These are phyloP conservation scores for Neodidymelliopsis sp. DNA, from an alignment of 2,329 filamentous ascomycete species.

Conservation along the genomic window DNA sequence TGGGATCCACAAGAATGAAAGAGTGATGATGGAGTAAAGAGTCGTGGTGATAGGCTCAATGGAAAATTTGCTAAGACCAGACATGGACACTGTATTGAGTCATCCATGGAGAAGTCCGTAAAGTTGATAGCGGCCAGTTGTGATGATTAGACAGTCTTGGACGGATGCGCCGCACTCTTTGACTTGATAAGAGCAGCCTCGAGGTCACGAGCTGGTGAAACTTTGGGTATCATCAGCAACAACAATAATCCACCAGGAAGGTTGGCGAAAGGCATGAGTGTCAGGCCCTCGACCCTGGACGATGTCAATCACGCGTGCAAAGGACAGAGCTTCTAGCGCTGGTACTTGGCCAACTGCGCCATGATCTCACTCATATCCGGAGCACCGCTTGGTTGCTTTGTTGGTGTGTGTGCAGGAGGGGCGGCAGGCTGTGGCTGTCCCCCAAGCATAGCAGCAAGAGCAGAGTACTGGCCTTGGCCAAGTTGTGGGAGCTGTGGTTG, in stretches of 20 bases:
- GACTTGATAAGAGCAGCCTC: constrained; percentile 4
- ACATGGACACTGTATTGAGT: no score
- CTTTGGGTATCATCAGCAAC: constrained; percentile 5
- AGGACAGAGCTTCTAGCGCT: constrained; percentile 51
- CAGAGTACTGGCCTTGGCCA: constrained; percentile 39
- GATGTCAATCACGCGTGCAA: constrained; percentile 1
- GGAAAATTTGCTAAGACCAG: no score
- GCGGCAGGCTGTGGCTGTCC: constrained; percentile 32
- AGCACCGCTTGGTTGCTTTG: constrained; percentile 30
- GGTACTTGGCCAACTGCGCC: constrained; percentile 72
- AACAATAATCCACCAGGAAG: constrained; percentile 5
- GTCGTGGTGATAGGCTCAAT: no score
- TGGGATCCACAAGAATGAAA: no score
- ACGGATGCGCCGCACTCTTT: not conserved
- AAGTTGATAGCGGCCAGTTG: not conserved
- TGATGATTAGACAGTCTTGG: not conserved
- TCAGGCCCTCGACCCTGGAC: not conserved
- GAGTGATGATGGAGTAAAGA: no score
- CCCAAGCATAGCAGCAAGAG: constrained; percentile 40
- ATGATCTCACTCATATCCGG: constrained; percentile 75
- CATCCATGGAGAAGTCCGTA: not conserved
- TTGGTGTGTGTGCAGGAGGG: constrained; percentile 43
- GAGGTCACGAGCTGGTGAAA: constrained; percentile 1
- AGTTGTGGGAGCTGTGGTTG: constrained; percentile 35
- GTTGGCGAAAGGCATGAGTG: not conserved